Conservation (phyloP, 163 green algal species). For the Prototheca wickerhamii region DNA sequence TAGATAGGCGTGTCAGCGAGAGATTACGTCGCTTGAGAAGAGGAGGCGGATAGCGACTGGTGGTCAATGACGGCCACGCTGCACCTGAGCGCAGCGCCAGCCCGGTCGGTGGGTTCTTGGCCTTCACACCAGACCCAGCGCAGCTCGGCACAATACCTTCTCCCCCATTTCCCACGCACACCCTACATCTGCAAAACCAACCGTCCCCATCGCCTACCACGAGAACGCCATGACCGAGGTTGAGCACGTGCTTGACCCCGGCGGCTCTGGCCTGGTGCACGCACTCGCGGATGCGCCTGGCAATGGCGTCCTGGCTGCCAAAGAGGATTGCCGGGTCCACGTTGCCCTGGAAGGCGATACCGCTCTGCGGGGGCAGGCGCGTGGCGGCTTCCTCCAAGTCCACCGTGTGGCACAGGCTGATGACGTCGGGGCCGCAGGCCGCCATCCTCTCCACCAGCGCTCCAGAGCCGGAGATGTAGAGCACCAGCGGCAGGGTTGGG, state of each 20-base stretch:
- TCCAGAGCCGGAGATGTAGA: slow-evolving; percentile 84
- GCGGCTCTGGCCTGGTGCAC: slow-evolving; percentile 46
- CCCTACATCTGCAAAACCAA: too few relatives aligned
- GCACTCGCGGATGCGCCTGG: slow-evolving; percentile 67
- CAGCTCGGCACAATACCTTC: too few relatives aligned
- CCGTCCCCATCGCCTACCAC: slow-evolving; percentile 6
- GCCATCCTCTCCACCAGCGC: slow-evolving; percentile 91
- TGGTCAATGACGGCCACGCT: neutral
- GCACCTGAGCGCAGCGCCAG: too few relatives aligned
- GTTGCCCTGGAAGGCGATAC: slow-evolving; percentile 67
- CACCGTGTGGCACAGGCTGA: slow-evolving; percentile 64
- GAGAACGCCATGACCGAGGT: slow-evolving; percentile 90
- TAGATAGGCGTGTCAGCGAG: too few relatives aligned
- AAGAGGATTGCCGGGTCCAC: slow-evolving; percentile 91
- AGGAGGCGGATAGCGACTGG: neutral
- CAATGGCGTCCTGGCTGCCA: slow-evolving; percentile 70
- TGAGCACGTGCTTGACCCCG: slow-evolving; percentile 84
- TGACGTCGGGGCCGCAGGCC: slow-evolving; percentile 56
- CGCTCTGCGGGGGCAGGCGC: slow-evolving; percentile 58
- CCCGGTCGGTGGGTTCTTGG: too few relatives aligned
- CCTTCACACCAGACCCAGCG: too few relatives aligned
- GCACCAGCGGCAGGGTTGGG: slow-evolving; percentile 83
- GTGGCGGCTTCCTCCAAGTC: slow-evolving; percentile 78
- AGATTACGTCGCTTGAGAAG: too few relatives aligned
- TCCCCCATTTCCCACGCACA: too few relatives aligned